Evolutionary conservation across 1,284 basidiomycete genomes (phyloP), one percentile per base, ranked within the genome.

Genomic region (Ustilago nuda): DNA sequence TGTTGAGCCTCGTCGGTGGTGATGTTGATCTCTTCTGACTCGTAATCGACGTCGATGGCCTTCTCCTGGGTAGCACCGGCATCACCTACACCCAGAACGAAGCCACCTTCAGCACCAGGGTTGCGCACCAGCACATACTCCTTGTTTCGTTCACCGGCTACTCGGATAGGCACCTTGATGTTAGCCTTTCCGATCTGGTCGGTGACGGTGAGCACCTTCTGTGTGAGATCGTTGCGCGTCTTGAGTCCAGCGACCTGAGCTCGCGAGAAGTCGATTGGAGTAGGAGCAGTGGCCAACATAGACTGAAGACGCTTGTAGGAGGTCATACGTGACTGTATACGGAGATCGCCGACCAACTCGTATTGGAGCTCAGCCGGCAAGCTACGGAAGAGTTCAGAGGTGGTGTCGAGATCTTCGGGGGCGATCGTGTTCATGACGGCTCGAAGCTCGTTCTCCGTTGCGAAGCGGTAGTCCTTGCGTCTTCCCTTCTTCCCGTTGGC

Each of bases 301-400:
- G 92, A 91, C 80, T 96, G 92, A 36, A 99, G 88, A 11, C 97
- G 92, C 57, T 91, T 91, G 87, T 95, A 92, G 6, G 94, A 97
- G 8, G 94, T 96, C 86, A 97, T 94, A 2, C 97, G 90, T 1
- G 95, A 98, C 84, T 94, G 94, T 51, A 96, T 88, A 5, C 95
- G 91, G 65, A 98, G 87, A 87, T 99, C 97, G 65, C 96, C 96
- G 35, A 99, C 92, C 76, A 99, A 95, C 88, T 99, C 97, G 86
- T 99, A 99, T 84, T 99, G 95, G 27, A 97, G 91, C 86, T 98
- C 95, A 0, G 94, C 94, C 0, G 97, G 95, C 11, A 99, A 89
- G 71, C 94, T 93, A 32, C 92, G 91, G 84, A 99, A 99, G 30
- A 84, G 71, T 13, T 78, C 76, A 3, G 84, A 85, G 43, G 62